Conservation (phyloP, 2,329 filamentous ascomycete genomes). For the Aspergillus felis region DNA sequence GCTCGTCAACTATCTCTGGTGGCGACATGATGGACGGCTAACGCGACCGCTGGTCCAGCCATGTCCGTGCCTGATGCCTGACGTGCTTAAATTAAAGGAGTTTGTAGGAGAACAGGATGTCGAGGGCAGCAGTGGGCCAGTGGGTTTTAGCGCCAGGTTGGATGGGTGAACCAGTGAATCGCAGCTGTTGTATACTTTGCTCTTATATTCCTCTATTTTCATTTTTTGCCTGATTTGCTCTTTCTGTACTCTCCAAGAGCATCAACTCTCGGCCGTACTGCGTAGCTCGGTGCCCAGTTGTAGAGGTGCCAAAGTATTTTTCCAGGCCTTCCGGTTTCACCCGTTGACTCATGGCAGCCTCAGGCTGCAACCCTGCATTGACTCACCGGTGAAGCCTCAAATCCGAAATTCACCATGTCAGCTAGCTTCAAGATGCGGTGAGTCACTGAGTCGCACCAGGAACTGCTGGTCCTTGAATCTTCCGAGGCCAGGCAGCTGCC, state of each 20-base stretch:
- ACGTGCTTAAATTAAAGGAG: too few relatives aligned
- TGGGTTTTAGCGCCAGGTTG: too few relatives aligned
- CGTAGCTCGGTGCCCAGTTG: not conserved
- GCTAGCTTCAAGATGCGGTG: not conserved
- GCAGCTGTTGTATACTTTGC: too few relatives aligned
- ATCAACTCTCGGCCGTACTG: not conserved
- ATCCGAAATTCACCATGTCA: not conserved
- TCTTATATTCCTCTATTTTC: too few relatives aligned
- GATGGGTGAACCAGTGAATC: too few relatives aligned
- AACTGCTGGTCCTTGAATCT: not conserved
- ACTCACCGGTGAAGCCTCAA: not conserved
- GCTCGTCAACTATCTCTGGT: too few relatives aligned
- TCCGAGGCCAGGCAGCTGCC: not conserved
- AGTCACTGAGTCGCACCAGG: conserved; percentile 1
- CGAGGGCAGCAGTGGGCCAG: too few relatives aligned
- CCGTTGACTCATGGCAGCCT: not conserved
- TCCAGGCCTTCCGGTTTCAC: not conserved
- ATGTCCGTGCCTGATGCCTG: too few relatives aligned
- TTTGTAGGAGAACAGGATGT: too few relatives aligned
- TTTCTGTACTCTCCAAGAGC: not conserved
- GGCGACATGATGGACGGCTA: too few relatives aligned
- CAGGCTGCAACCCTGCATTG: not conserved
- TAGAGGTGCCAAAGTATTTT: not conserved
- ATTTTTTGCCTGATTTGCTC: too few relatives aligned
- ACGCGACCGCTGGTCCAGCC: too few relatives aligned